Percentiles rank a stretch among this genome's conserved stretches.
Conservation (phyloP, 441 rosid species). For the Flueggea neowawraea region DNA sequence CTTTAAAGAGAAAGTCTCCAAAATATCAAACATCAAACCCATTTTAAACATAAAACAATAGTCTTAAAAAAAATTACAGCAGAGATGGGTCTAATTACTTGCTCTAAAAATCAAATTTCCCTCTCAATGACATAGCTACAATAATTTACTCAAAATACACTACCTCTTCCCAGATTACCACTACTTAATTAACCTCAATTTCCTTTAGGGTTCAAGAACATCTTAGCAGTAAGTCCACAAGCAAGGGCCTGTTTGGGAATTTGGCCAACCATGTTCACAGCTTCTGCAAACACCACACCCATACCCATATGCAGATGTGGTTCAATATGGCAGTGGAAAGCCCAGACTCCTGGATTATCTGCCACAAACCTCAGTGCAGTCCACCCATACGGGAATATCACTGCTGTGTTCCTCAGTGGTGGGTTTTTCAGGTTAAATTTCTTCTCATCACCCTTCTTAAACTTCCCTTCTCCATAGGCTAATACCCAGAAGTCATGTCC, state of each 20-base stretch:
- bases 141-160: too few relatives aligned
- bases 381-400: conserved; percentile 76
- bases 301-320: conserved; percentile 95
- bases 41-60: too few relatives aligned
- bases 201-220: conserved; percentile 5
- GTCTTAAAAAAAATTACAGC: too few relatives aligned
- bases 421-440: conserved; percentile 62
- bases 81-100: too few relatives aligned
- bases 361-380: conserved; percentile 74
- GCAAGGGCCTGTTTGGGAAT: conserved; percentile 56
- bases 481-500: conserved; percentile 89
- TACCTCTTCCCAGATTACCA: too few relatives aligned
- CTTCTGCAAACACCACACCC: conserved; percentile 82
- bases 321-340: conserved; percentile 90
- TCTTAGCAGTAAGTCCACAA: conserved; percentile 56
- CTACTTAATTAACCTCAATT: not conserved
- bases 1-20: too few relatives aligned
- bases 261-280: conserved; percentile 27
- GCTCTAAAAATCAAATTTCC: too few relatives aligned
- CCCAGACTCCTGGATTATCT: conserved; percentile 92
- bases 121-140: too few relatives aligned
- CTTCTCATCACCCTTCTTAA: conserved; percentile 26
- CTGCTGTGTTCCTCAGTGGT: conserved; percentile 59
- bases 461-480: conserved; percentile 72
- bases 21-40: too few relatives aligned